These are phyloP conservation scores for Ceratobasidium papillatum DNA, from an alignment of 1,284 basidiomycete genomes.

Conservation along the genomic window DNA sequence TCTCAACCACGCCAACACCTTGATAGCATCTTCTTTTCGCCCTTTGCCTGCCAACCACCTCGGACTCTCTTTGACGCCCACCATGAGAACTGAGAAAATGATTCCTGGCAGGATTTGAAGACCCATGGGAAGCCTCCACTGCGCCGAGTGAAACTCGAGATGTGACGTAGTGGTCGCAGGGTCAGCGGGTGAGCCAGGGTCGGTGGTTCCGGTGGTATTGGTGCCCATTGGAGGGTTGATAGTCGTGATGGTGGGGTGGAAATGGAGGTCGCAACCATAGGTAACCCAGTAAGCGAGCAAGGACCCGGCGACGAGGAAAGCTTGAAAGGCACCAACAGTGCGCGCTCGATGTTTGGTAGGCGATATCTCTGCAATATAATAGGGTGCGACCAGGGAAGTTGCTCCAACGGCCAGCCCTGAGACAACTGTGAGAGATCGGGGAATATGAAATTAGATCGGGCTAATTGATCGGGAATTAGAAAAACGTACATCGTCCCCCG, in stretches of 20 bases:
- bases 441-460: not conserved
- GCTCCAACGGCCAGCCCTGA: slow-evolving; percentile 41
- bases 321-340: slow-evolving; percentile 41
- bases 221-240: not conserved
- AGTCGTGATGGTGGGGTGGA: not conserved
- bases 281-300: slow-evolving; percentile 31
- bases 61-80: slow-evolving; percentile 41
- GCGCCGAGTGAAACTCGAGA: slow-evolving; percentile 24
- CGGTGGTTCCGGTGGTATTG: slow-evolving; percentile 23
- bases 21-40: slow-evolving; percentile 24
- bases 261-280: slow-evolving; percentile 27
- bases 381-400: slow-evolving; percentile 40
- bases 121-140: slow-evolving; percentile 34
- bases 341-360: slow-evolving; percentile 40
- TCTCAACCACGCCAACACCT: slow-evolving; percentile 25
- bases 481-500: slow-evolving; percentile 40
- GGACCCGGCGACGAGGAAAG: slow-evolving; percentile 36
- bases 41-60: slow-evolving; percentile 34
- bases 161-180: not conserved
- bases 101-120: slow-evolving; percentile 24
- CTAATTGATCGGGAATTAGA: slow-evolving; percentile 15
- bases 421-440: slow-evolving; percentile 26
- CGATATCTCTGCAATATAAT: slow-evolving; percentile 41
- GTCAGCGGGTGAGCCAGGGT: slow-evolving; percentile 22
- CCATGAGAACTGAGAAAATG: slow-evolving; percentile 39